Conservation (phyloP, 1,284 basidiomycete genomes). For the Ceratobasidium theobromae region DNA sequence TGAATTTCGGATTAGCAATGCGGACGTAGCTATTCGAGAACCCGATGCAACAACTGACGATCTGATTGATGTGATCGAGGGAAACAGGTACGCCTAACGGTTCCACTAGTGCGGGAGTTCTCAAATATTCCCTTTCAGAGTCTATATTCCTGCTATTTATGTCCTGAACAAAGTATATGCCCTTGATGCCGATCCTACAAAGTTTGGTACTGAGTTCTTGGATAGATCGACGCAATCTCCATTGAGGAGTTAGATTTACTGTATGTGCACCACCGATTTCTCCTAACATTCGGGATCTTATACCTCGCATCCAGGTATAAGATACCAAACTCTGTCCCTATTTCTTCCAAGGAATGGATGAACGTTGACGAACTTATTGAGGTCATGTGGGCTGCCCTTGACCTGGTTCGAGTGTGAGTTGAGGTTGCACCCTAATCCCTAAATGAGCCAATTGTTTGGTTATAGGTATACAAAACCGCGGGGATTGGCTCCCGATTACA, state of each 20-base stretch:
- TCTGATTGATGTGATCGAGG: conserved; percentile 95
- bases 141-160: conserved; percentile 91
- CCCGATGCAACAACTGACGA: conserved; percentile 94
- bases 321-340: conserved; percentile 93
- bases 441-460: background rate
- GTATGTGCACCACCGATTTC: conserved; percentile 47
- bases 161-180: conserved; percentile 47
- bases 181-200: conserved; percentile 8
- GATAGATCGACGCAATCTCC: conserved; percentile 94
- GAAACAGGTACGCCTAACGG: conserved; percentile 65
- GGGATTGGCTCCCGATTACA: conserved; percentile 88
- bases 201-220: conserved; percentile 40
- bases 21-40: conserved; percentile 93
- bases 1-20: conserved; percentile 79
- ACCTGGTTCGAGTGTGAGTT: conserved; percentile 78
- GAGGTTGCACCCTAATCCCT: background rate
- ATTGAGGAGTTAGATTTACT: conserved; percentile 98
- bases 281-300: background rate
- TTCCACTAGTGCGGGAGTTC: conserved; percentile 14
- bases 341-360: conserved; percentile 92
- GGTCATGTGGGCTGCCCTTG: conserved; percentile 85
- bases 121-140: conserved; percentile 52
- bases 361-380: conserved; percentile 96
- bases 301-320: conserved; percentile 58
- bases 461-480: conserved; percentile 85